Base-by-base conservation (phyloP, 1,284 basidiomycete genomes). In the Ganoderma resinaceum region DNA sequence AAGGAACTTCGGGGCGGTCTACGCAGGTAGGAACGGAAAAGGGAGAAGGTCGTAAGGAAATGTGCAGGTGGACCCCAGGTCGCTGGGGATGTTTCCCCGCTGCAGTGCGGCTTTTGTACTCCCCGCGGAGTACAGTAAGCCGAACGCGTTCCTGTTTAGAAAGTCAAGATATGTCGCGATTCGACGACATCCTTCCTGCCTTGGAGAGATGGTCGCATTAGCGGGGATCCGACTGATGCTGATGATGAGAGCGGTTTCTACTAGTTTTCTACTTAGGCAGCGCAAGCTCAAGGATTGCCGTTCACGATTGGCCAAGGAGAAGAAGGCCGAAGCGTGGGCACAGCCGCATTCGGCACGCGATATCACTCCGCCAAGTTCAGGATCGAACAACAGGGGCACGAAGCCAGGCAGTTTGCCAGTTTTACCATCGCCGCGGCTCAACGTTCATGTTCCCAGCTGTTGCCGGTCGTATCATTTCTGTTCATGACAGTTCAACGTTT, bases 1-100 rank as follows among this genome's bases (percentile, higher is more conserved):
- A 33, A 18, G 29, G 26, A 55, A 18, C n/a, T n/a, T n/a, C n/a
- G 53, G 53, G 53, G 53, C 53, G 53, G 31, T 55, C 53, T 55
- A 55, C 53, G 53, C 53, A 18, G 7, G 53, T 33, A 29, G 53
- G 18, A 33, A 33, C 29, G 31, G 7, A 9, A 29, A 33, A 18
- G 31, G 31, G 16, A 31, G 31, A 29, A 20, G 31, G 14, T 29
- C 11, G 53, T 33, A 55, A 29, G 5, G 53, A 33, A 33, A 55
- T 33, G 53, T 55, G 53, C 46, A 55, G 29, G 53, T 26, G 29
- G 29, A 55, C 53, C 4, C 53, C 53, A 31, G 53, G 53, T 55
- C 53, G 53, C 53, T 55, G 53, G 53, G 31, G 29, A 31, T 18
- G 16, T 33, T 2, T 12, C 26, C 53, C 29, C 7, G 52, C 2